phyloP scores from a whole-genome alignment of 352 stramenopile species.

The Phytophthora lateralis region DNA sequence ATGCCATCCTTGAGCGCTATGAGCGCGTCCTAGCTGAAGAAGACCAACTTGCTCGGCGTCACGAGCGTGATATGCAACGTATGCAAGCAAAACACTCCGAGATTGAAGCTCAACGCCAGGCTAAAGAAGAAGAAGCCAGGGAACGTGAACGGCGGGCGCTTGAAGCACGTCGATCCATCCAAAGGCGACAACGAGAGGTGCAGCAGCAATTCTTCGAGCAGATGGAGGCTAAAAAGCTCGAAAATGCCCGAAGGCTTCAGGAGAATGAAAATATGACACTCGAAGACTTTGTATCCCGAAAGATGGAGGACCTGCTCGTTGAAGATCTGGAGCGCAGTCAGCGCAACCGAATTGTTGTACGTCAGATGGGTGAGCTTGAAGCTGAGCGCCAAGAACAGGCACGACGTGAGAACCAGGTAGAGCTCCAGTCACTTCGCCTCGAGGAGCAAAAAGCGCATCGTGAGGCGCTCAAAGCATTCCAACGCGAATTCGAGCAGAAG shows the following conservation, averaged over 20 bases:
- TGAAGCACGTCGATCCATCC: conserved; percentile 44
- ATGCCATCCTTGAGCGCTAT: conserved; percentile 51
- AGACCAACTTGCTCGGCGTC: conserved; percentile 18
- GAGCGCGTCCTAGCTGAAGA: conserved; percentile 49
- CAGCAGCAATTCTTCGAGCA: conserved; percentile 63
- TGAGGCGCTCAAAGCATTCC: conserved; percentile 58
- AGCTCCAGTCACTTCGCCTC: conserved; percentile 53
- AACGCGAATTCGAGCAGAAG: conserved; percentile 68
- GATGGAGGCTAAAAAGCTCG: conserved; percentile 62
- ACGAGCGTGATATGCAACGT: conserved; percentile 12
- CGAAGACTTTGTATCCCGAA: conserved; percentile 59
- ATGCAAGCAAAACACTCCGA: conserved; percentile 34
- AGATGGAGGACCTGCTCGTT: conserved; percentile 42
- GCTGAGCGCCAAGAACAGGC: conserved; percentile 55
- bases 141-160: conserved; percentile 46
- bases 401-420: conserved; percentile 46
- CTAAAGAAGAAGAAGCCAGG: conserved; percentile 42
- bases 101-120: conserved; percentile 32
- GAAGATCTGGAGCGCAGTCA: conserved; percentile 35
- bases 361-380: conserved; percentile 56
- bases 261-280: conserved; percentile 60
- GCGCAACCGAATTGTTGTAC: conserved; percentile 44
- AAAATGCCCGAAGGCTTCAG: conserved; percentile 39
- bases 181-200: conserved; percentile 45
- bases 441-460: conserved; percentile 54